Conservation (phyloP, 2,329 filamentous ascomycete genomes). For the Trichoderma asperellum region DNA sequence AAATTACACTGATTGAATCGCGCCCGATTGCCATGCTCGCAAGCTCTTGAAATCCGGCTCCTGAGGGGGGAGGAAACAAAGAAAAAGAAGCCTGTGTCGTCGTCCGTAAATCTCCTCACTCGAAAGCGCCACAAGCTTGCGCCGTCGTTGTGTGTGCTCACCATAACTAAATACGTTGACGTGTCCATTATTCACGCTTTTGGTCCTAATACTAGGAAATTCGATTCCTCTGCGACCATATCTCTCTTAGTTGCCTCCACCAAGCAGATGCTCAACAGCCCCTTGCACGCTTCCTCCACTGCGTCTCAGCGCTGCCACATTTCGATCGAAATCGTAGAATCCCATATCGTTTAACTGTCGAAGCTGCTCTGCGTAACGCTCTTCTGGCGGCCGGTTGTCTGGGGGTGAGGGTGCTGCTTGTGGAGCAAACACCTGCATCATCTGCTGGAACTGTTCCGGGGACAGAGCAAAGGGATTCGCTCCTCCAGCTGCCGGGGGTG, state of each 20-base stretch:
- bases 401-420: conserved; percentile 54
- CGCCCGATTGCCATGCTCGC: conserved; percentile 26
- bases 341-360: conserved; percentile 98
- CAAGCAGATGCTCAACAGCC: conserved; percentile 75
- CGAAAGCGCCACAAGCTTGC: background rate
- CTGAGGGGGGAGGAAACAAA: background rate
- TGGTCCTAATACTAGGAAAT: background rate
- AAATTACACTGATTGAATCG: conserved; percentile 25
- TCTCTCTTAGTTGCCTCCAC: conserved; percentile 35
- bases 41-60: conserved; percentile 11
- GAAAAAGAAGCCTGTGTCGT: background rate
- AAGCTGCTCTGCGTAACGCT: conserved; percentile 87
- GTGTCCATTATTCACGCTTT: conserved; percentile 10
- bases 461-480: conserved; percentile 53
- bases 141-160: background rate
- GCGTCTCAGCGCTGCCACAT: conserved; percentile 83
- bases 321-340: conserved; percentile 94
- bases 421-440: conserved; percentile 53
- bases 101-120: conserved; percentile 1
- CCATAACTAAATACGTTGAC: conserved; percentile 5
- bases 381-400: conserved; percentile 90
- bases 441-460: conserved; percentile 60
- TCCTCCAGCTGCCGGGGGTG: conserved; percentile 36
- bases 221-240: background rate
- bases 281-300: conserved; percentile 94